Base-by-base conservation (phyloP, 768 basidiomycete genomes). In the Phlebiopsis gigantea region DNA sequence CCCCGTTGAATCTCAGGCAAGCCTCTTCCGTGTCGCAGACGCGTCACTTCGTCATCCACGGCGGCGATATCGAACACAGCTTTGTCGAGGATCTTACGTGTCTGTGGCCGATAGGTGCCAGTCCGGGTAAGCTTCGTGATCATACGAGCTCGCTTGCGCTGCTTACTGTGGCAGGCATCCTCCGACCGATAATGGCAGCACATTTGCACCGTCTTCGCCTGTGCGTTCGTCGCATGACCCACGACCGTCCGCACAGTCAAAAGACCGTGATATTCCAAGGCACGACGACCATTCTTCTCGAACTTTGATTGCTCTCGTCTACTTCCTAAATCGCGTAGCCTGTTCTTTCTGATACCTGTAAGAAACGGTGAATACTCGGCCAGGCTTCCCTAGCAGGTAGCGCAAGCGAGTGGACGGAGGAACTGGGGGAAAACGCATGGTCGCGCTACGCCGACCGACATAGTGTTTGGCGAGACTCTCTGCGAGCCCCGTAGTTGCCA, bases 361-460 rank as follows among this genome's bases (percentile, higher is more conserved):
- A 55, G 43, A 31, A 25, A 39, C 58, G 58, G 58, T 59, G 58
- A 59, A 59, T 47, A 41, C 48, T 59, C 58, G 58, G 58, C 50
- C 26, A 17, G 2, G 53, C 45, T n/a, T 42, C 34, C 46, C 25
- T 59, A 19, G 53, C 15, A 43, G 44, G 53, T 10, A 26, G 5
- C 34, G 29, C 21, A n/a, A 31, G 12, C 8, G 9, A 41, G 22
- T 24, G 15, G 12, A 24, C 53, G 58, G 58, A 43, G 53, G 58
- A 59, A 59, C 58, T 22, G 53, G 47, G 58, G 51, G 44, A 26
- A 54, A 55, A 50, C 41, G 49, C 29, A 39, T 48, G 50, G 31
- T 51, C 34, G 2, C 12, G 34, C 34, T 39, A 17, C 12, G 34
- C 34, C 12, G 34, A 39, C 34, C 34, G 34, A 12, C 34, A 17